These are phyloP conservation scores for Scalesia atractyloides DNA, from an alignment of 129 eudicot genomes.

Conservation along the genomic window DNA sequence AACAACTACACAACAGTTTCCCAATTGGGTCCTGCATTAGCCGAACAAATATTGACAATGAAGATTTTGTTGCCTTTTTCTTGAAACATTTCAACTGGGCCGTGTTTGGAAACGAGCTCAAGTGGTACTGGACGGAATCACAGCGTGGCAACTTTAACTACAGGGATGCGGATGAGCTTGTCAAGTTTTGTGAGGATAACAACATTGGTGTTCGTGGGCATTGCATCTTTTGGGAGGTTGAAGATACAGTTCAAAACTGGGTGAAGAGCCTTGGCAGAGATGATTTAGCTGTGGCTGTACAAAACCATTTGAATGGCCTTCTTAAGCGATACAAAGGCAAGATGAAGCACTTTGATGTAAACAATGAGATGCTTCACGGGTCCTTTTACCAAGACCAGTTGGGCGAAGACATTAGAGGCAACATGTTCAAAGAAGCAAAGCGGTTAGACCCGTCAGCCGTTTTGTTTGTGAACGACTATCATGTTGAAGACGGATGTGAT, in stretches of 20 bases:
- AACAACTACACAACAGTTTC: conserved; percentile 69
- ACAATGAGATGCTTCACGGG: conserved; percentile 95
- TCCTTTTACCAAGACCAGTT: conserved; percentile 73
- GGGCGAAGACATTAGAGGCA: conserved; percentile 58
- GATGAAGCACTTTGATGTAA: conserved; percentile 83
- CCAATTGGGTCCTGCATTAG: conserved; percentile 82
- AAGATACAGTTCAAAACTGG: conserved; percentile 69
- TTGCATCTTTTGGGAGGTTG: conserved; percentile 96
- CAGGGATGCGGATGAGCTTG: conserved; percentile 73
- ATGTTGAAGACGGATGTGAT: conserved; percentile 80
- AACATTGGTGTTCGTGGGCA: conserved; percentile 72
- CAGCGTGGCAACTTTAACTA: conserved; percentile 63
- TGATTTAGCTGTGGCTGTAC: conserved; percentile 57
- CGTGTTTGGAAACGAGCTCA: conserved; percentile 86
- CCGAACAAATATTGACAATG: conserved; percentile 70
- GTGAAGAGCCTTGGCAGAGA: conserved; percentile 43
- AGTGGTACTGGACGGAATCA: conserved; percentile 92
- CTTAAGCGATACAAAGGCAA: conserved; percentile 78
- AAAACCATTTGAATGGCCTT: conserved; percentile 67
- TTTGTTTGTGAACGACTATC: conserved; percentile 81
- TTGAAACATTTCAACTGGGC: conserved; percentile 82
- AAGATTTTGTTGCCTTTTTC: conserved; percentile 76
- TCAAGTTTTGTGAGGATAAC: conserved; percentile 54
- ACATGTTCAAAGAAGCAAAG: conserved; percentile 72
- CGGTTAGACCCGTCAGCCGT: conserved; percentile 65